Evolutionary conservation across 129 eudicot genomes (phyloP).

Genomic region (Escallonia rubra): DNA sequence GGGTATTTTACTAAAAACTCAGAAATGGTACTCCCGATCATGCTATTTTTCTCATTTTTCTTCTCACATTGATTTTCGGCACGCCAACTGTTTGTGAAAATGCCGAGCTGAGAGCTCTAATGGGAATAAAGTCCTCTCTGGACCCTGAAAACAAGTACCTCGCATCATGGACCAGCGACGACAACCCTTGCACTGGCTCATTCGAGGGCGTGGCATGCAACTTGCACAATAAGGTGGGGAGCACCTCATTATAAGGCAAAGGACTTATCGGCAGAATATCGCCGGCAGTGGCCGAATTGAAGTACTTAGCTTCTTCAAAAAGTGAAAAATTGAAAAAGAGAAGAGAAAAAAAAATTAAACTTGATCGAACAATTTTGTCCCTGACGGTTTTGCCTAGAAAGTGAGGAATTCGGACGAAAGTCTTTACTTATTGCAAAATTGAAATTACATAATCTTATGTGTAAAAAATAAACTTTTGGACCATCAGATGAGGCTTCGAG

Average conservation of each 20-base stretch:
- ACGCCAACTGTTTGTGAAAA: slow-evolving; percentile 21
- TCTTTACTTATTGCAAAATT: no score
- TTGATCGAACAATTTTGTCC: no score
- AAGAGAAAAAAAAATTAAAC: no score
- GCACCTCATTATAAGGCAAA: slow-evolving; percentile 74
- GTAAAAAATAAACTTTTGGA: no score
- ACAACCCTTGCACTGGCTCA: slow-evolving; percentile 75
- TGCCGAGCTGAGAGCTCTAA: slow-evolving; percentile 64
- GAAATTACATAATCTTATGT: no score
- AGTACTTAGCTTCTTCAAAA: slow-evolving; percentile 25
- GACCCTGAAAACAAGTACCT: slow-evolving; percentile 77
- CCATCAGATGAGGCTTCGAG: no score
- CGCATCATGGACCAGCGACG: slow-evolving; percentile 58
- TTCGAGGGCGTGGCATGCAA: slow-evolving; percentile 86
- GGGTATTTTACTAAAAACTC: neutral
- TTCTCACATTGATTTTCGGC: neutral
- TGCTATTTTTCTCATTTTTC: neutral
- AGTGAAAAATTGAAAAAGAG: no score
- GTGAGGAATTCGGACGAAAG: no score
- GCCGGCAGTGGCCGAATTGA: slow-evolving; percentile 65
- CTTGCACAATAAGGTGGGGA: slow-evolving; percentile 69
- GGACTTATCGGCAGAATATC: slow-evolving; percentile 82
- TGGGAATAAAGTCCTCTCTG: slow-evolving; percentile 70
- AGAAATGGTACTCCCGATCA: neutral
- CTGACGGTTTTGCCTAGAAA: no score